A percentile compares a stretch with the other conserved stretches of the same genome.
Conservation (phyloP, 441 rosid genomes). For the Kokia cookei region DNA sequence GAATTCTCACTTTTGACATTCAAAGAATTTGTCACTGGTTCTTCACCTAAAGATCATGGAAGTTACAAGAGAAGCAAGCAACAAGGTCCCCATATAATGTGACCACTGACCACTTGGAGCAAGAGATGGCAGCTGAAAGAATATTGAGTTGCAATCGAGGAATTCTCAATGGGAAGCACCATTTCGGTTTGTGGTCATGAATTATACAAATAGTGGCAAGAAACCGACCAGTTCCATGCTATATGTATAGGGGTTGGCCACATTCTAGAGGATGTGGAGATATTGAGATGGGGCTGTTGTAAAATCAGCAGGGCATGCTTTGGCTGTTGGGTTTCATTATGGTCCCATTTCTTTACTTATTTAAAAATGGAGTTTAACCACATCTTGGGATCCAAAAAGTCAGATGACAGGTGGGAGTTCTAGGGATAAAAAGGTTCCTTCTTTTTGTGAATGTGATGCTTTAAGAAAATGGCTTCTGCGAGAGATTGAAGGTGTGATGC, state of each 20-base stretch:
- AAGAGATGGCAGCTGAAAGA: background rate
- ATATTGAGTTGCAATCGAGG: background rate
- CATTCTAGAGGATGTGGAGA: slow-evolving; percentile 7
- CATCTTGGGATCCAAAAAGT: background rate
- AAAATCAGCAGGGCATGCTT: background rate
- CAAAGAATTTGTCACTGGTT: slow-evolving; percentile 30
- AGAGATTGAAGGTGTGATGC: too few species aligned
- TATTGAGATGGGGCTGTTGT: background rate
- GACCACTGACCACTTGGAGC: background rate
- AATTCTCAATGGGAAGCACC: slow-evolving; percentile 19
- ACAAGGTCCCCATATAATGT: background rate
- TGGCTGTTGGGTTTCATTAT: background rate
- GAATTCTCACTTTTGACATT: slow-evolving; percentile 13
- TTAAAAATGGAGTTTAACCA: background rate
- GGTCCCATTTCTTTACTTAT: background rate
- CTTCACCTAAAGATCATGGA: background rate
- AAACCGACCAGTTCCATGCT: slow-evolving; percentile 15
- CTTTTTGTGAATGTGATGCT: too few species aligned
- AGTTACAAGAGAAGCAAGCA: background rate
- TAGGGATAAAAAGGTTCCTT: too few species aligned
- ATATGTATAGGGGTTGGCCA: background rate
- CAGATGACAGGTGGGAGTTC: background rate
- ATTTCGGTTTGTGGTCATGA: background rate
- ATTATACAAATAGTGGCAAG: slow-evolving; percentile 7
- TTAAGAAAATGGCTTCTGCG: too few species aligned